Base-by-base conservation (phyloP, 1,284 basidiomycete genomes). In the Waitea zeae region DNA sequence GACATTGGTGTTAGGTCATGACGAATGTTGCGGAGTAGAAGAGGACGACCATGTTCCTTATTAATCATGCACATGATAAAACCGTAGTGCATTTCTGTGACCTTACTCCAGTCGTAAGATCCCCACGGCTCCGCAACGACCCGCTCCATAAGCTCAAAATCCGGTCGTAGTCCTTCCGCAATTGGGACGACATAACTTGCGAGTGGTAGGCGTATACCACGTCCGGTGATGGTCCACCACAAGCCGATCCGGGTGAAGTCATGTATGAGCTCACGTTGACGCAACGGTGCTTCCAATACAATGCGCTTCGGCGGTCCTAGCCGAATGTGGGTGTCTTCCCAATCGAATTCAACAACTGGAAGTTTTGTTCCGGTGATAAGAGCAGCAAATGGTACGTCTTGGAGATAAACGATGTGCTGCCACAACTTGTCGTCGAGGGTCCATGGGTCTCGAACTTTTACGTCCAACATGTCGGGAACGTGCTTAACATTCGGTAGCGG, bases 161-260 rank as follows among this genome's bases (percentile, higher is more conserved):
- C 73, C 14, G 70, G 62, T 33, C 59, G 55, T 12, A 41, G 41
- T 24, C 56, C 52, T 34, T 51, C 48, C 18, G 56, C 62, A 37
- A 82, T 51, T 13, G 76, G 78, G 19, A 78, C 66, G 20, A 83
- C 51, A 50, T 67, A 80, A 42, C 70, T 62, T 36, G 67, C 65
- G 33, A 70, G 53, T 12, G 62, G 61, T 11, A 54, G 51, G 17
- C 50, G 43, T 39, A 76, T 55, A 0, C 67, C 67, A 39, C 65
- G 64, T 3, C 63, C 61, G 7, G 73, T 73, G 49, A 75, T 61
- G 46, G 66, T 67, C 54, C 67, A 68, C 63, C 66, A 73, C 35
- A 82, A 58, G 5, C 68, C 68, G 42, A 58, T 55, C 43, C 54
- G 64, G 36, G 74, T 83, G 47, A 66, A 82, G 30, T 70, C 62